A percentile compares a stretch with the other conserved stretches of the same genome.
Conservation (phyloP, 2,329 filamentous ascomycete species). For the Cladosporium sp. region DNA sequence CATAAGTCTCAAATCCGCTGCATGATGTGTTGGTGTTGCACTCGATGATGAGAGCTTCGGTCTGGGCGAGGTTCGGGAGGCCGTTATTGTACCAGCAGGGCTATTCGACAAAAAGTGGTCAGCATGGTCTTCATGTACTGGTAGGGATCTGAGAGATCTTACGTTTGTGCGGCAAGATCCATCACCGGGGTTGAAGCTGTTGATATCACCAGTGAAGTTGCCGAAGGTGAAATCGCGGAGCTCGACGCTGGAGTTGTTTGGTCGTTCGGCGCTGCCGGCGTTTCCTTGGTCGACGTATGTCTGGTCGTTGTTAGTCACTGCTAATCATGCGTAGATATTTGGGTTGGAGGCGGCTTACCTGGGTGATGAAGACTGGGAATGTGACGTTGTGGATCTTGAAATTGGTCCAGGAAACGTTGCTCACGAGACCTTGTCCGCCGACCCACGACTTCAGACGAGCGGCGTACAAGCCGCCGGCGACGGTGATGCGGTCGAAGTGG, state of each 20-base stretch:
- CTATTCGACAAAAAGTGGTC: slow-evolving; percentile 7
- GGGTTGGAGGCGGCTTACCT: neutral
- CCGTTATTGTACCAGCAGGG: slow-evolving; percentile 49
- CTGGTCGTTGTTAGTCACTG: slow-evolving; percentile 27
- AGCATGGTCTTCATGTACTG: neutral
- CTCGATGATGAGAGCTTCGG: slow-evolving; percentile 45
- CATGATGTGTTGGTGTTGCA: slow-evolving; percentile 45
- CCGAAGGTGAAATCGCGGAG: slow-evolving; percentile 47
- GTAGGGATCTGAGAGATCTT: neutral
- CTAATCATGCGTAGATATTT: neutral
- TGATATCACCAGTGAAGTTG: slow-evolving; percentile 45
- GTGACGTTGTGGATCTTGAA: slow-evolving; percentile 47
- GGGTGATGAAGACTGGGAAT: slow-evolving; percentile 49
- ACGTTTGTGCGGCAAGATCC: slow-evolving; percentile 43
- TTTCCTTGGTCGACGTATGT: slow-evolving; percentile 46
- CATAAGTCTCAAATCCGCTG: slow-evolving; percentile 28
- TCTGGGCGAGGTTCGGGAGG: slow-evolving; percentile 41
- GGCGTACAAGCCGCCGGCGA: slow-evolving; percentile 44
- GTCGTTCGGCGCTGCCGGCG: slow-evolving; percentile 32
- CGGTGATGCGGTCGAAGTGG: slow-evolving; percentile 45
- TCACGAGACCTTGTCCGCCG: slow-evolving; percentile 45
- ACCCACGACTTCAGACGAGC: slow-evolving; percentile 49
- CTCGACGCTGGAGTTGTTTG: slow-evolving; percentile 43
- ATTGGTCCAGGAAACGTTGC: slow-evolving; percentile 48
- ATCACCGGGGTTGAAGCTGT: slow-evolving; percentile 45